Percentiles rank a stretch among this genome's conserved stretches.
Conservation (phyloP, 1,139 yeast genomes). For the Chernovozyma aurita region DNA sequence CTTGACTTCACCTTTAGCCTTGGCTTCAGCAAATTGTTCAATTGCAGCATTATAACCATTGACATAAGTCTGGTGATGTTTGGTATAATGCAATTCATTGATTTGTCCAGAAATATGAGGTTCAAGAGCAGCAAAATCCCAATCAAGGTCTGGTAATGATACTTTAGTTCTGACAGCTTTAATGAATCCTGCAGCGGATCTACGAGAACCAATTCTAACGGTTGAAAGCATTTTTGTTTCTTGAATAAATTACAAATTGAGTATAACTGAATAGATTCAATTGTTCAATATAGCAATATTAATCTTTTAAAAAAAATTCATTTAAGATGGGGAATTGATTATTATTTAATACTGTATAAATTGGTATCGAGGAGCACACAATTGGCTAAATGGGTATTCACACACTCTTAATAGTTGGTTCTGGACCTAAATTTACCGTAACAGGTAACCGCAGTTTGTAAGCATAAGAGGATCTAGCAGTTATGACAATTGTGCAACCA, state of each 20-base stretch:
- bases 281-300: not conserved
- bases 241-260: not conserved
- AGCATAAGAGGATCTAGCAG: too few species aligned
- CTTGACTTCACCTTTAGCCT: slow-evolving; percentile 33
- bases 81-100: slow-evolving; percentile 37
- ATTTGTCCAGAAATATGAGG: slow-evolving; percentile 41
- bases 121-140: slow-evolving; percentile 39
- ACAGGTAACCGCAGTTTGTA: too few species aligned
- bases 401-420: too few species aligned
- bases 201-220: slow-evolving; percentile 6
- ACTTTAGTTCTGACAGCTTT: slow-evolving; percentile 15
- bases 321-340: too few species aligned
- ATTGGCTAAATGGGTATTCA: not conserved
- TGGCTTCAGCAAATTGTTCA: slow-evolving; percentile 32
- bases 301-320: too few species aligned
- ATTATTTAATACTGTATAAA: too few species aligned
- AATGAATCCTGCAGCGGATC: slow-evolving; percentile 5
- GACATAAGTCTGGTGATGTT: slow-evolving; percentile 42
- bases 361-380: too few species aligned
- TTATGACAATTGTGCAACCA: too few species aligned
- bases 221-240: slow-evolving; percentile 6
- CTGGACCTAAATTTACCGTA: too few species aligned
- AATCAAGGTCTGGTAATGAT: slow-evolving; percentile 37
- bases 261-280: not conserved
- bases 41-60: slow-evolving; percentile 39